Base-by-base conservation (phyloP, 805 yeast genomes). In the Metschnikowia anglica region DNA sequence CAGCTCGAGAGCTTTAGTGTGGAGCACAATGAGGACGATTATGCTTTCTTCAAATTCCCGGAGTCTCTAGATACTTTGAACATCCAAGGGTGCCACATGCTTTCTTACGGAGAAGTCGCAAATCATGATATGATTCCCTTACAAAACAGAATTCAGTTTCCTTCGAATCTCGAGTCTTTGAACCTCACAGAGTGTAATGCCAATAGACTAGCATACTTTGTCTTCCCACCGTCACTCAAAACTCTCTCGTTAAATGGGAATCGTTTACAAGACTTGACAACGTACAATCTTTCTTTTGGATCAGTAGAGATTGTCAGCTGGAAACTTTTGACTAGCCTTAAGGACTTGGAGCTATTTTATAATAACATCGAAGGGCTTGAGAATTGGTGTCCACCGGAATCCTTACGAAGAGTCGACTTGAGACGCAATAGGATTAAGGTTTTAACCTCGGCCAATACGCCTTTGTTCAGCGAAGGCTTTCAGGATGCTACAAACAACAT, bases 41-140 rank as follows among this genome's bases (percentile, higher is more conserved):
- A 53, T 19, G 51, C 54, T 3, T 53, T 36, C 32, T 59, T 64
- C 41, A 39, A 49, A 25, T 66, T 68, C 35, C 72, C 73, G 3
- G 40, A 44, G n/a, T 46, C 44, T 19, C 48, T 68, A 34, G 49
- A 47, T 12, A 39, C 47, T 12, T 44, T 62, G 21, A 51, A 59
- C 20, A 33, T 62, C n/a, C 48, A 53, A 18, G 51, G 55, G 18
- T 57, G 61, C 35, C 35, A 40, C 20, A 29, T 25, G 16, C 34
- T 55, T 17, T 15, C 36, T 2, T 51, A 40, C 31, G 40, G 39
- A 7, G 49, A 40, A 4, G 33, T 17, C 10, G 23, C 36, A 16
- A 11, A 10, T 10, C 13, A 10, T 15, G 21, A 39, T 3, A 13
- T 12, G 19, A 18, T 43, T 5, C 39, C 41, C 3, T 27, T 51